Base-by-base conservation (phyloP, 306 rosid genomes). In the Lagenaria siceraria region DNA sequence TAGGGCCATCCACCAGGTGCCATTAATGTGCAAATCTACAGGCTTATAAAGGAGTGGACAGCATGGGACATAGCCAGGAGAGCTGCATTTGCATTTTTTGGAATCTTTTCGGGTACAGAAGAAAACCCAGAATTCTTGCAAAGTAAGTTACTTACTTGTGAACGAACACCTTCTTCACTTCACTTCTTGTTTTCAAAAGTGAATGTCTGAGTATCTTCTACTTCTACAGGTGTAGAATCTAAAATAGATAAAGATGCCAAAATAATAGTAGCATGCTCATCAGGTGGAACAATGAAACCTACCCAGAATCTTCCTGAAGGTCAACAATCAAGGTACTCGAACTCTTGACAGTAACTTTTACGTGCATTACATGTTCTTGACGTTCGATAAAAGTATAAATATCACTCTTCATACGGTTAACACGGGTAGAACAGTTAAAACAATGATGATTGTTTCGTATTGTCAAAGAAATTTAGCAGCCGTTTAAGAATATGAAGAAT, bases 31-130 rank as follows among this genome's bases (percentile, higher is more conserved):
- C 99, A 95, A 92, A 85, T 95, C 82, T 92, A 95, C 74, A 90
- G 97, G 90, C 97, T 95, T 73, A 95, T 95, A 82, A 95, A 92
- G 88, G 99, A 95, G 80, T 92, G 99, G 97, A 90, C 99, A 58
- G 99, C 99, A 52, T 90, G 99, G 97, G 99, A 95, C 83, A 95
- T 95, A 64, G 96, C 97, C 19, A 88, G 97, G 81, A 91, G 99
- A 27, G 97, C 97, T 78, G 99, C 99, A 48, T 95, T 95, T 81
- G 97, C 97, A 51, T 95, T 95, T 83, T 95, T 95, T 79, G 99
- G 99, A 78, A 90, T 95, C 79, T 95, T 95, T 79, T 77, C 93
- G 4, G 99, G 99, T 15, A 95, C 99, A 65, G 99, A 95, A 89
- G 99, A 95, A 89, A 92, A 95, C 81, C 99, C 99, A 0, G 97